These are phyloP conservation scores for Tylopilus orsonianus DNA, from an alignment of 1,284 basidiomycete species.

Conservation along the genomic window DNA sequence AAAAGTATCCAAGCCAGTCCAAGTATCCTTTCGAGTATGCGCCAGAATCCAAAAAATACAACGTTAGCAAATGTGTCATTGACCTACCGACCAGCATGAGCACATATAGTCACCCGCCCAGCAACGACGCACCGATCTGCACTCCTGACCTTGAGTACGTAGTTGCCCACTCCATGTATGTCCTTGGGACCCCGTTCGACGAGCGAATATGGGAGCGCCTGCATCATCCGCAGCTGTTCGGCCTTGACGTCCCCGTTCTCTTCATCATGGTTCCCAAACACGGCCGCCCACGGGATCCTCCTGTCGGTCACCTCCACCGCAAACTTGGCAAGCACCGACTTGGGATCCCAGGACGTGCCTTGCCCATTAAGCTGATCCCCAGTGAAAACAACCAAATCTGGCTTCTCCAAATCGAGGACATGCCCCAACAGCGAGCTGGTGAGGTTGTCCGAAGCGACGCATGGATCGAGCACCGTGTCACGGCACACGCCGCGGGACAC, in stretches of 20 bases:
- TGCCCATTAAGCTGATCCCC: conserved; percentile 90
- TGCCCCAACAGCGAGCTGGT: conserved; percentile 68
- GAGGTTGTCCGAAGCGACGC: conserved; percentile 67
- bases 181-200: conserved; percentile 77
- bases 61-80: conserved; percentile 81
- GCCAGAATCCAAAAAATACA: conserved; percentile 94
- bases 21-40: conserved; percentile 61
- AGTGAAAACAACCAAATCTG: conserved; percentile 87
- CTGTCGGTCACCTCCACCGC: conserved; percentile 74
- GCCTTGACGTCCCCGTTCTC: conserved; percentile 66
- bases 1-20: conserved; percentile 61
- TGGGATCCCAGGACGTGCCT: conserved; percentile 82
- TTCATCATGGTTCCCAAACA: conserved; percentile 92
- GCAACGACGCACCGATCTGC: conserved; percentile 57
- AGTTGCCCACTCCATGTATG: conserved; percentile 86
- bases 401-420: conserved; percentile 80
- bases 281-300: conserved; percentile 83
- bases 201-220: conserved; percentile 82
- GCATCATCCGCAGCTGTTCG: conserved; percentile 71
- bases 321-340: conserved; percentile 86
- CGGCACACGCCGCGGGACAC: conserved; percentile 71
- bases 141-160: conserved; percentile 73
- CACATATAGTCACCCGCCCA: not conserved
- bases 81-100: conserved; percentile 47
- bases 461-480: conserved; percentile 59